Evolutionary conservation across 208 protist species (phyloP), one percentile per base, ranked within the genome.

Genomic region (Tetramitus jugosus): DNA sequence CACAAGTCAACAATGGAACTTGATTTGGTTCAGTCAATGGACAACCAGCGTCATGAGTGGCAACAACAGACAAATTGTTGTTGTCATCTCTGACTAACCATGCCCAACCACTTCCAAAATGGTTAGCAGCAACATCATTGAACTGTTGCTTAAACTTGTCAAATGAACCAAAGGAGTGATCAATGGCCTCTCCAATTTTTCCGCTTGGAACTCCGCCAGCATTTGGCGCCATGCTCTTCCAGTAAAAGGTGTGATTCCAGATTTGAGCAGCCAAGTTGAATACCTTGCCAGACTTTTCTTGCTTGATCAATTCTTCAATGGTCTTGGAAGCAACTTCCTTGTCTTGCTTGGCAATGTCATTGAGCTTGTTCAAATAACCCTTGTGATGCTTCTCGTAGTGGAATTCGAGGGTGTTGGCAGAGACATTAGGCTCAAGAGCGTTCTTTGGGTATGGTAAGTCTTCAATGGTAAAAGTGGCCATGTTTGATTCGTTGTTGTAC

Each of bases 231-330:
- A 94, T 77, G 69, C 81, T 92, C 45, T 91, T 80, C 92, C 94
- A 97, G 88, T 92, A 96, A 84, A 96, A 96, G 17, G 80, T 89
- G 85, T 96, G 94, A 83, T 96, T 96, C 82, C 86, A 96, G 79
- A 93, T 84, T 87, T 96, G 93, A 39, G 91, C 92, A 23, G 93
- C 91, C 31, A 85, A 84, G 85, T 96, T 96, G 88, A 94, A 96
- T 39, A 88, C 80, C 60, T 86, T 84, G 65, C 90, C 91, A 23
- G 7, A 31, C n/a, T 91, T 92, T 68, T 79, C 76, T 14, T 86
- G 88, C 80, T 84, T 87, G 80, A 95, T 91, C 39, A 94, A 82
- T 81, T 94, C 87, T 79, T 90, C 83, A 53, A 96, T 45, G 35
- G 80, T 85, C 84, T 93, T 94, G 49, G 52, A 64, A 37, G 80